These are phyloP conservation scores for Chaetomiaceae sp. DNA, from an alignment of 2,329 filamentous ascomycete genomes.

Conservation along the genomic window DNA sequence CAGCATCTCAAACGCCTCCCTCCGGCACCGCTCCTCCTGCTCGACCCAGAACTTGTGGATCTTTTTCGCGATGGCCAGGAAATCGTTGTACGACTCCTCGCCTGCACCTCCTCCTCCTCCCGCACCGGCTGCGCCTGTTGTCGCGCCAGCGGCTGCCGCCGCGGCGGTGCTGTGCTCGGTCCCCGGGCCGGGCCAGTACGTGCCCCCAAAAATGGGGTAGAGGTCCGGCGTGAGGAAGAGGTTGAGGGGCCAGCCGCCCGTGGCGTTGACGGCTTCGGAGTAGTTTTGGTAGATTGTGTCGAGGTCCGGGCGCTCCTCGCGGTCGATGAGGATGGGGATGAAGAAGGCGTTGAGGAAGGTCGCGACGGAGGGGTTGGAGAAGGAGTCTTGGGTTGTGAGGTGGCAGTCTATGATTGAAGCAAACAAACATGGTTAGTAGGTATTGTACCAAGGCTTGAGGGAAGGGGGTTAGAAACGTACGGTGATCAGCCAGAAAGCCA, in stretches of 20 bases:
- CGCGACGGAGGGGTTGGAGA: slow-evolving; percentile 77
- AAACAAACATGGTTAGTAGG: not conserved
- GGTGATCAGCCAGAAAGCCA: slow-evolving; percentile 93
- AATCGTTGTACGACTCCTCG: slow-evolving; percentile 64
- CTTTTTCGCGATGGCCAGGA: slow-evolving; percentile 78
- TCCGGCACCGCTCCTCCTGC: slow-evolving; percentile 75
- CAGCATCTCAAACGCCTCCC: slow-evolving; percentile 79
- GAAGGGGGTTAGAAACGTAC: slow-evolving; percentile 47
- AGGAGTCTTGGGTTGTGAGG: slow-evolving; percentile 90
- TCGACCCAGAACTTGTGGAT: slow-evolving; percentile 72
- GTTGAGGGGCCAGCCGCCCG: slow-evolving; percentile 91
- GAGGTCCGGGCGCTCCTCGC: slow-evolving; percentile 89
- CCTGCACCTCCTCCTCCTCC: slow-evolving; percentile 29
- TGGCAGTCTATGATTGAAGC: slow-evolving; percentile 59
- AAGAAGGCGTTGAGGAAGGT: slow-evolving; percentile 79
- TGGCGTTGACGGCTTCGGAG: slow-evolving; percentile 85
- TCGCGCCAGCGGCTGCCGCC: slow-evolving; percentile 22
- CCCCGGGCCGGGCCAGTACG: slow-evolving; percentile 86
- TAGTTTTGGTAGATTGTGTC: slow-evolving; percentile 99
- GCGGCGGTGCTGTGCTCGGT: slow-evolving; percentile 43
- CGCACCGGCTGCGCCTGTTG: slow-evolving; percentile 31
- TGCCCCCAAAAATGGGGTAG: slow-evolving; percentile 91
- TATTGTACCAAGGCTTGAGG: not conserved
- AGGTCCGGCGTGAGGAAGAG: slow-evolving; percentile 93
- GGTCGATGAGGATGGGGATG: slow-evolving; percentile 87